Base-by-base conservation (phyloP, 139 green algal genomes). In the Chlamydomonas incerta region DNA sequence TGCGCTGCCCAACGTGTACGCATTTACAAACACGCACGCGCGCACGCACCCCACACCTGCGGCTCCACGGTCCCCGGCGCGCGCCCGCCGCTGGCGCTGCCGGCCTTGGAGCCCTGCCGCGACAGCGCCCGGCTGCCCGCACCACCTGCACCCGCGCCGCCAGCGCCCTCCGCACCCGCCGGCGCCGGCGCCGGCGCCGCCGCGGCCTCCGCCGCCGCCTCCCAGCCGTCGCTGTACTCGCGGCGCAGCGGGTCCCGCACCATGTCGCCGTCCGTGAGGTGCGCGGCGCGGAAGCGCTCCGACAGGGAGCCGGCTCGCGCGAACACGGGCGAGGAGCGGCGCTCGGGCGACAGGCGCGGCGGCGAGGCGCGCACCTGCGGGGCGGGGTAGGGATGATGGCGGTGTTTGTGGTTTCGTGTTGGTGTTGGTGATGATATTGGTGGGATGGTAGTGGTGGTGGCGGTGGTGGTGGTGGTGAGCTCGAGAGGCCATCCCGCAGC, bases 231-330 rank as follows among this genome's bases (percentile, higher is more conserved):
- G 60, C 60, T 34, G 67, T 46, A 74, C 21, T 70, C 74, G 21
- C 63, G 57, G 18, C 63, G 63, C 29, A 74, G 41, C 24, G 70
- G 77, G 77, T 83, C 68, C 14, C 66, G 77, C 21, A 83, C 60
- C 28, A 65, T 28, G 35, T n/a, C 63, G 63, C 21, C 29, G 46
- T 52, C 46, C 2, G n/a, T n/a, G n/a, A 28, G 41, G 77, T 83
- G 77, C 14, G 77, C 77, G 5, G 77, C 77, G 0, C 77, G 63
- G 65, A 83, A 83, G 29, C 77, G 63, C 46, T 83, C 77, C 3
- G 77, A 47, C 46, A 83, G 28, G n/a, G 77, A 83, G 41, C 77
- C 63, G 1, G 18, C 46, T 6, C 77, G 77, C 11, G 20, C 29
- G 29, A 83, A 50, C 41, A 66, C 6, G 63, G 77, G 63, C 9